phyloP scores from a whole-genome alignment of 306 rosid species.

The Oemleria cerasiformis region DNA sequence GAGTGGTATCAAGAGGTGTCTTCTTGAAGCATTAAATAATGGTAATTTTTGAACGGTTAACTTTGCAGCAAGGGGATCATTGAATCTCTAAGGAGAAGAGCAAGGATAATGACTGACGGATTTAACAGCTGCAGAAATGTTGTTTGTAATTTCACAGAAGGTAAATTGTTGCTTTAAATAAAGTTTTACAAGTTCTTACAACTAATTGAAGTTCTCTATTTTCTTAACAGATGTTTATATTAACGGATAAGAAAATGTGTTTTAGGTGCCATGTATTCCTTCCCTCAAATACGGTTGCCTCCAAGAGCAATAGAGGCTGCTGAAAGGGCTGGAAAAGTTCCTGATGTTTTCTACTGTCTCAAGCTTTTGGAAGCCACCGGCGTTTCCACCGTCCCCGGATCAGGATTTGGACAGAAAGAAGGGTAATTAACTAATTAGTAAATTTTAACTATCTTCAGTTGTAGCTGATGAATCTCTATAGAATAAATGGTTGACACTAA shows the following conservation, averaged over 20 bases:
- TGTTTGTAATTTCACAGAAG: conserved; percentile 98
- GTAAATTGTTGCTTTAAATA: conserved; percentile 31
- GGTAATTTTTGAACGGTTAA: conserved; percentile 19
- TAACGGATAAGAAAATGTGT: conserved; percentile 27
- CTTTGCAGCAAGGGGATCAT: conserved; percentile 79
- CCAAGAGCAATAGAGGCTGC: conserved; percentile 84
- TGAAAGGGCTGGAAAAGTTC: conserved; percentile 75
- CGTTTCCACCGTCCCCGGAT: conserved; percentile 98
- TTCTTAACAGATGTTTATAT: conserved; percentile 4
- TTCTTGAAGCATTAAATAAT: conserved; percentile 20
- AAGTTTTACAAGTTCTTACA: not conserved
- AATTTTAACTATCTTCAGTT: not conserved
- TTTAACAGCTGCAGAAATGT: conserved; percentile 97
- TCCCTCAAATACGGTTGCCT: conserved; percentile 91
- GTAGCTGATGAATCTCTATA: too few relatives aligned
- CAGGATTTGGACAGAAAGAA: conserved; percentile 98
- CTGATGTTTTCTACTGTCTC: conserved; percentile 96
- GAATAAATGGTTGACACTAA: too few relatives aligned
- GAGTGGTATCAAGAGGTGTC: conserved; percentile 6
- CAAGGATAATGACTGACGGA: conserved; percentile 95
- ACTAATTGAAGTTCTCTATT: not conserved
- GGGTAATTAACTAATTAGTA: conserved; percentile 67
- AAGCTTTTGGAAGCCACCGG: conserved; percentile 97
- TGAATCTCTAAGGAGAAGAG: conserved; percentile 91
- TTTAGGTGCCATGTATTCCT: conserved; percentile 98